These are phyloP conservation scores for Saccharum hybrid DNA, from an alignment of 202 grass and related monocot genomes.

Conservation along the genomic window DNA sequence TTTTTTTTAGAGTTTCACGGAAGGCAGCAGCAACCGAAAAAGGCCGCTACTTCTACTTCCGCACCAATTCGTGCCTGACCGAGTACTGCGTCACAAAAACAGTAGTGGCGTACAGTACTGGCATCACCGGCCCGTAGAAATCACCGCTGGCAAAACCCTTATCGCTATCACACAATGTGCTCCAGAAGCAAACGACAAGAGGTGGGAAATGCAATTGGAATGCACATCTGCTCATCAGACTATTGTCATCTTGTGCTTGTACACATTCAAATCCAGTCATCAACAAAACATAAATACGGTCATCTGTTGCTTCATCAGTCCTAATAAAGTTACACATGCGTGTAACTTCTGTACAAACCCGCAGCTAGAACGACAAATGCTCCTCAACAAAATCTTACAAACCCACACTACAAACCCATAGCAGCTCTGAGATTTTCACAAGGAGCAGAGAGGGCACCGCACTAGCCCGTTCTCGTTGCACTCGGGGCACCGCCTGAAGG, in stretches of 20 bases:
- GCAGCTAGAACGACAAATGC: constrained; percentile 6
- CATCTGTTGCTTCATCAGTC: constrained; percentile 42
- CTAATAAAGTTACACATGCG: constrained; percentile 37
- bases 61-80: background rate
- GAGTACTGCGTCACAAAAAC: background rate
- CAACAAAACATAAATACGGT: background rate
- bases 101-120: no score
- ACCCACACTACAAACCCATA: constrained; percentile 18
- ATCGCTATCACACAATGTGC: background rate
- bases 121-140: background rate
- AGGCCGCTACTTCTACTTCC: background rate
- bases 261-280: constrained; percentile 9
- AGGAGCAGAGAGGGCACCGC: constrained; percentile 64
- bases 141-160: background rate
- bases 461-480: constrained; percentile 97
- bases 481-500: constrained; percentile 73
- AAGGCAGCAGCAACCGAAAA: constrained; percentile 10
- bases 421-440: constrained; percentile 31
- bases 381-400: constrained; percentile 6
- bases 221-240: background rate
- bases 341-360: constrained; percentile 50
- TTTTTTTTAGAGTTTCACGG: background rate
- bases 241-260: background rate
- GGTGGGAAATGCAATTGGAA: background rate
- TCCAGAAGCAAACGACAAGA: background rate